Percentiles rank a stretch among this genome's conserved stretches.
These are phyloP conservation scores for Aureobasidium pullulans DNA, from an alignment of 2,329 filamentous ascomycete genomes.

Conservation along the genomic window DNA sequence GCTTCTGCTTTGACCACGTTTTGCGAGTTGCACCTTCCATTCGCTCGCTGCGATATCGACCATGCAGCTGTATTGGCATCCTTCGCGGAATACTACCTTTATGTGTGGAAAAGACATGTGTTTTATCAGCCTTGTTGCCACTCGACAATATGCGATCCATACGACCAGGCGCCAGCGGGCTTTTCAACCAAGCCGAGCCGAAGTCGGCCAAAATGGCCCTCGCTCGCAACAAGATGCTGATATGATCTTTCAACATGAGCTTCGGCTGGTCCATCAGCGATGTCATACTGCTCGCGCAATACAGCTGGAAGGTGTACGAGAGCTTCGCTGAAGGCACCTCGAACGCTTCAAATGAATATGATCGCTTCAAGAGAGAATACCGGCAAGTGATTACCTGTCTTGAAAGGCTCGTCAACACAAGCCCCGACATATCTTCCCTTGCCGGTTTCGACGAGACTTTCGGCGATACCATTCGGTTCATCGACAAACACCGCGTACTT, in stretches of 20 bases:
- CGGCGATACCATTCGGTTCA: neutral
- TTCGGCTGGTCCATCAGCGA: constrained; percentile 6
- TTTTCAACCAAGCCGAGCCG: neutral
- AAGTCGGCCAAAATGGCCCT: neutral
- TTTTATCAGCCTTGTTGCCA: neutral
- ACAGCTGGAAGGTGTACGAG: constrained; percentile 1
- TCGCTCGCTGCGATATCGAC: neutral
- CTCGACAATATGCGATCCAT: neutral
- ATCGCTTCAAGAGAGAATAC: neutral
- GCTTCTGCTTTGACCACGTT: neutral
- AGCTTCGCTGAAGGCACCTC: neutral
- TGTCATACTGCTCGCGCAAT: neutral
- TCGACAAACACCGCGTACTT: neutral
- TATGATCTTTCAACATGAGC: neutral
- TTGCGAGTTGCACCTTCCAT: neutral
- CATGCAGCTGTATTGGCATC: neutral
- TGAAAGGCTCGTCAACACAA: neutral
- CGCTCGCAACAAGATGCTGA: neutral
- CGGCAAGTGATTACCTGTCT: neutral
- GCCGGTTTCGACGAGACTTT: neutral
- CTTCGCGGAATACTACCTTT: neutral
- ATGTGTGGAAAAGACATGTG: neutral
- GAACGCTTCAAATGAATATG: neutral
- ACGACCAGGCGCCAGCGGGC: neutral
- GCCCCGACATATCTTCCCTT: neutral